Conservation (phyloP, 345 rosid species). For the Eucalyptus coolabah region DNA sequence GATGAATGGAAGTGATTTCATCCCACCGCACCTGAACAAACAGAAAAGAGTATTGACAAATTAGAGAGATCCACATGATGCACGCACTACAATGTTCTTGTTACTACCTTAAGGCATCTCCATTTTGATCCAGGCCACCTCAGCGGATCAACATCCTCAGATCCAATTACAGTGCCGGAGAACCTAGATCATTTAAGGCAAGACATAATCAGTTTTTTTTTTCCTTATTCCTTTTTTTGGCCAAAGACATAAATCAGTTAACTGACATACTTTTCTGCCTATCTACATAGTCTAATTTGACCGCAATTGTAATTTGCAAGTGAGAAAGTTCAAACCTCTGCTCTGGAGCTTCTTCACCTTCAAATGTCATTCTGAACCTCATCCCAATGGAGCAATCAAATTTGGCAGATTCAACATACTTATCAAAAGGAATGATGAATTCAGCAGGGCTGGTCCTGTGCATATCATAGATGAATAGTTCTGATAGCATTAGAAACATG, state of each 20-base stretch:
- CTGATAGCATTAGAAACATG: not conserved
- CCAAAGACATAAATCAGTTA: not conserved
- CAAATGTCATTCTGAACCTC: constrained; percentile 57
- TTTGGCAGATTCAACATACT: constrained; percentile 25
- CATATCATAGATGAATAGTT: not conserved
- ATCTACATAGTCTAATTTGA: not conserved
- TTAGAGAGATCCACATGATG: not conserved
- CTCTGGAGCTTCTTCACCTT: constrained; percentile 48
- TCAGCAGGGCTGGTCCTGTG: constrained; percentile 41
- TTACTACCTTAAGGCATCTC: constrained; percentile 48
- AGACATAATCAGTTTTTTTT: not conserved
- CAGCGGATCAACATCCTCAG: constrained; percentile 29
- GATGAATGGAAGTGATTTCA: constrained; percentile 22
- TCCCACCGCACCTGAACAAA: constrained; percentile 43
- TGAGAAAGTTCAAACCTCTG: constrained; percentile 22
- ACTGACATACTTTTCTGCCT: not conserved
- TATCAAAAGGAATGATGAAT: constrained; percentile 35
- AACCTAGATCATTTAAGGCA: constrained; percentile 12
- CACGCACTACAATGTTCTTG: not conserved
- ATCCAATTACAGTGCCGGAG: constrained; percentile 43
- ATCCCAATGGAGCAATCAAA: constrained; percentile 32
- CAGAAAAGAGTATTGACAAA: not conserved
- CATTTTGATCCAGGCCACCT: constrained; percentile 53
- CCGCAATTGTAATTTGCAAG: not conserved
- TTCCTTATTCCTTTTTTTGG: not conserved